phyloP scores from a whole-genome alignment of 345 rosid species.

The Populus euphratica region DNA sequence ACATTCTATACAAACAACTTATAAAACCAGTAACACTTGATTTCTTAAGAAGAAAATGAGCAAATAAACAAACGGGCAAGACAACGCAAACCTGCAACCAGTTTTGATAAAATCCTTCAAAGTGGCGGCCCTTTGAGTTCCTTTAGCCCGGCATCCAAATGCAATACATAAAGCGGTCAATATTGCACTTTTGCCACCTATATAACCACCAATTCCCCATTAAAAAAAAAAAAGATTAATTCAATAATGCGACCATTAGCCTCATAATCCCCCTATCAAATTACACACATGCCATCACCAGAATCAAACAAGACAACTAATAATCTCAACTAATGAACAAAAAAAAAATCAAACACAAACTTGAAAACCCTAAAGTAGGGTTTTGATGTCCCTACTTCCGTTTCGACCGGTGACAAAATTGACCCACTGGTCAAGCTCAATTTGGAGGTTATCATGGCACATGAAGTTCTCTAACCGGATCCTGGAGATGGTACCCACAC shows the following conservation, averaged over 20 bases:
- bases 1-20: too few relatives aligned
- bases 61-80: background rate
- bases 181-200: conserved; percentile 95
- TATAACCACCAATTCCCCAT: background rate
- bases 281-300: too few relatives aligned
- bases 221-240: background rate
- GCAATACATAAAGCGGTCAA: conserved; percentile 88
- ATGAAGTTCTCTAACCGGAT: conserved; percentile 85
- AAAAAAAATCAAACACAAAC: too few relatives aligned
- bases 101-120: conserved; percentile 82
- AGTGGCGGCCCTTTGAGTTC: conserved; percentile 79
- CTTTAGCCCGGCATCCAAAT: conserved; percentile 85
- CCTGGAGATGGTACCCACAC: conserved; percentile 63
- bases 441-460: conserved; percentile 78
- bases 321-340: too few relatives aligned
- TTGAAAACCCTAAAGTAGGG: too few relatives aligned
- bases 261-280: too few relatives aligned
- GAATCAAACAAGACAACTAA: background rate
- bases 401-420: conserved; percentile 96
- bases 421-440: conserved; percentile 81
- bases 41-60: background rate
- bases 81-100: conserved; percentile 63
- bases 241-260: background rate
- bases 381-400: conserved; percentile 54
- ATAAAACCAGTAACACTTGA: background rate